Evolutionary conservation across 139 green algal genomes (phyloP), one percentile per base, ranked within the genome.

Genomic region (Coelastrella sp.): DNA sequence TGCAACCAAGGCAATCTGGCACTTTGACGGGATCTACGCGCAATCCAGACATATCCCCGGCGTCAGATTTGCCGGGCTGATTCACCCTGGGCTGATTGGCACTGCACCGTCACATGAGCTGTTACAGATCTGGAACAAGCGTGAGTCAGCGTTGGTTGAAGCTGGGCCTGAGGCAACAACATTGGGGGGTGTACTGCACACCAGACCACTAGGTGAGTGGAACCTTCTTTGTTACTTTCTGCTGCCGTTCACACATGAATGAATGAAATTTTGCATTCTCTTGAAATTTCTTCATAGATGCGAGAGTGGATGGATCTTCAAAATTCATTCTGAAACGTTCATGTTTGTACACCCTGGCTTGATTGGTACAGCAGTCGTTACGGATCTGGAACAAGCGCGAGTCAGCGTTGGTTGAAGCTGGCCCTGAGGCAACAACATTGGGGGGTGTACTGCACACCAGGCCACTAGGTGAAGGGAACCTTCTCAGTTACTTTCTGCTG

Each of bases 331-430:
- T 47, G 32, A 47, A 47, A 47, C 1, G 0, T 47, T 47, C 32
- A 47, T 47, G 32, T 47, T 47, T 47, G 32, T 47, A 1, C 83
- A 88, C 83, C 65, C 83, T 47, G 83, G 83, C 58, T 82, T 97
- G 59, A 97, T 97, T 78, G 95, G 95, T 58, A 97, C 95, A 7
- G 95, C 95, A 97, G 94, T 93, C 97, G 73, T 91, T 97, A 20
- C 73, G 95, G 6, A 97, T 97, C 85, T 97, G 95, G 95, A 97
- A 97, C 73, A 81, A 91, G 32, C 88, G 95, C 4, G 95, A 97
- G 92, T 6, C 75, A 0, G 89, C 80, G 6, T 92, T 97, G 81
- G 93, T 96, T 77, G 90, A 92, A 47, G 91, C 64, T 3, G 95
- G 94, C 11, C 78, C 90, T 5, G 84, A 93, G 57, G 78, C 58